phyloP scores from a whole-genome alignment of 768 basidiomycete species.

The Multifurca ochricompacta region DNA sequence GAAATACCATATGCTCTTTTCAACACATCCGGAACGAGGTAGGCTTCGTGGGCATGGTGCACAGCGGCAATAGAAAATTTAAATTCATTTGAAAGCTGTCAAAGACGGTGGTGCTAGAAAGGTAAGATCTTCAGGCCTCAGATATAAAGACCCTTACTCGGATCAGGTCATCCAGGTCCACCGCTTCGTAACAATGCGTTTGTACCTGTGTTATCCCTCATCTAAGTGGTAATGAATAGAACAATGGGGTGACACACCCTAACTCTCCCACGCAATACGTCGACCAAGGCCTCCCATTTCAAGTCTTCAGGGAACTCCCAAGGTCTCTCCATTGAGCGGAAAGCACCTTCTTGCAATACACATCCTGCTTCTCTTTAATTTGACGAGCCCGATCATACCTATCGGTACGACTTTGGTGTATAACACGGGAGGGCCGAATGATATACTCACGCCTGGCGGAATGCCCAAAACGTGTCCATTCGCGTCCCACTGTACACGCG shows the following conservation, averaged over 20 bases:
- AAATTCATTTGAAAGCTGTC: slow-evolving; percentile 71
- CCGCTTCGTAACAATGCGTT: slow-evolving; percentile 35
- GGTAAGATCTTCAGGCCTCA: neutral
- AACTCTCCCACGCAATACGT: slow-evolving; percentile 69
- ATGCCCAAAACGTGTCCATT: slow-evolving; percentile 67
- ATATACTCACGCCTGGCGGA: slow-evolving; percentile 44
- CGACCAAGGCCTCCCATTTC: slow-evolving; percentile 73
- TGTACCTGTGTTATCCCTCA: slow-evolving; percentile 28
- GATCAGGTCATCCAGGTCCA: slow-evolving; percentile 42
- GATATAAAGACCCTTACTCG: slow-evolving; percentile 35
- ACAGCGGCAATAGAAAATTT: slow-evolving; percentile 67
- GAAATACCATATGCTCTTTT: slow-evolving; percentile 52
- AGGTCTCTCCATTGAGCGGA: slow-evolving; percentile 41
- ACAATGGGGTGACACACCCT: slow-evolving; percentile 40
- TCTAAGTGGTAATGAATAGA: neutral
- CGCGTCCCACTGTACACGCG: slow-evolving; percentile 32
- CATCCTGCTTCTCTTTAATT: slow-evolving; percentile 61
- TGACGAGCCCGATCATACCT: slow-evolving; percentile 60
- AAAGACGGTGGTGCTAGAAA: neutral
- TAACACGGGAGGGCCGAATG: no score
- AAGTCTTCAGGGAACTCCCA: slow-evolving; percentile 61
- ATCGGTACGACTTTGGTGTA: neutral
- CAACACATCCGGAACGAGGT: slow-evolving; percentile 69
- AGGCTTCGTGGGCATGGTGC: slow-evolving; percentile 76
- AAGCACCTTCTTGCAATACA: slow-evolving; percentile 47